Conservation (phyloP, 2,329 filamentous ascomycete genomes). For the Trichoderma afroharzianum region DNA sequence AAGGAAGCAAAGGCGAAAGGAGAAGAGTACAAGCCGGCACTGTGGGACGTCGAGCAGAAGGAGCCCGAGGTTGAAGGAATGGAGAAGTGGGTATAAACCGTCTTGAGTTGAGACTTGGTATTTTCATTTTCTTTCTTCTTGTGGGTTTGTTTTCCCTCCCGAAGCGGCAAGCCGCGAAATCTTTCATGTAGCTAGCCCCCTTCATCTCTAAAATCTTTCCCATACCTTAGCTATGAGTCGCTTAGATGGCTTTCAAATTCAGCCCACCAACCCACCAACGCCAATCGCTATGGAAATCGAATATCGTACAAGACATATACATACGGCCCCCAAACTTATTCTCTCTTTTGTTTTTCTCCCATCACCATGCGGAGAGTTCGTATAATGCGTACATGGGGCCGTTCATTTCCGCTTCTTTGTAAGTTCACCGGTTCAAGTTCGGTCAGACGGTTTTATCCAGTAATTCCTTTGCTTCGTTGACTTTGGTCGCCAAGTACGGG, state of each 20-base stretch:
- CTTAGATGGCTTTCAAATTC: conserved; percentile 24
- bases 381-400: neutral
- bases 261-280: conserved; percentile 32
- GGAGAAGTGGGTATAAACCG: neutral
- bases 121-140: neutral
- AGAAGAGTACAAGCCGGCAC: conserved; percentile 20
- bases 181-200: neutral
- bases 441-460: conserved; percentile 63
- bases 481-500: conserved; percentile 93
- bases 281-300: conserved; percentile 43
- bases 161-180: neutral
- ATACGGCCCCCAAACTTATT: conserved; percentile 12
- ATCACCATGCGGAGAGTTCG: neutral
- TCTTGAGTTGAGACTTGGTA: conserved; percentile 20
- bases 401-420: neutral
- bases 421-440: neutral
- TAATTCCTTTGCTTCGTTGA: conserved; percentile 97
- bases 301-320: conserved; percentile 36
- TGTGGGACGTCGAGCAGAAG: neutral
- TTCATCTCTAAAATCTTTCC: conserved; percentile 2
- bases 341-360: neutral
- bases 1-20: conserved; percentile 20
- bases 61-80: conserved; percentile 7
- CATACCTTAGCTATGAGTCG: neutral
- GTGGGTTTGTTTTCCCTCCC: neutral